Percentiles rank a stretch among this genome's conserved stretches.
These are phyloP conservation scores for Phalaenopsis hybrid DNA, from an alignment of 116 monocot genomes.

Conservation along the genomic window DNA sequence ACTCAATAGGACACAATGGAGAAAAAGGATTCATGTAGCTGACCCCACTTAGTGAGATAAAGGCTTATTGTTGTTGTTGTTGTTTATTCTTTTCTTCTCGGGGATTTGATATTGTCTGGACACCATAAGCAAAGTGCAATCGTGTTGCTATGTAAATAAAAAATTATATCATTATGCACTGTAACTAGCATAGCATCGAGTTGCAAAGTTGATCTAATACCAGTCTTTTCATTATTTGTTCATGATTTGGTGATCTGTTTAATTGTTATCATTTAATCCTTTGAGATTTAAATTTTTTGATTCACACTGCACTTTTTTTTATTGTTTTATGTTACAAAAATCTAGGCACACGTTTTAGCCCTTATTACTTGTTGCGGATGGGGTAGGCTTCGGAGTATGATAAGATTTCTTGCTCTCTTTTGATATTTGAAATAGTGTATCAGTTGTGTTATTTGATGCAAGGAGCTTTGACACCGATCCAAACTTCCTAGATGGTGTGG, in stretches of 20 bases:
- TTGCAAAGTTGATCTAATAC: not conserved
- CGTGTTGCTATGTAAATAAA: not conserved
- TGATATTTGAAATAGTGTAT: not conserved
- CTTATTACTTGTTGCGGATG: not conserved
- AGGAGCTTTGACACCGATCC: too few relatives aligned
- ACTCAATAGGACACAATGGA: too few relatives aligned
- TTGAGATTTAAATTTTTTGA: not conserved
- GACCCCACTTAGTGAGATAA: too few relatives aligned
- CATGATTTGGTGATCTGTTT: not conserved
- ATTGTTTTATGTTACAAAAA: not conserved
- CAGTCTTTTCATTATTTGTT: not conserved
- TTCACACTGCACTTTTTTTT: not conserved
- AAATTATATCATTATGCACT: not conserved
- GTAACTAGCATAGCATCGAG: not conserved
- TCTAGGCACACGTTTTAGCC: not conserved
- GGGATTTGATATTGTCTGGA: not conserved
- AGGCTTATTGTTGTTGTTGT: too few relatives aligned
- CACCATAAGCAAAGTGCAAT: not conserved
- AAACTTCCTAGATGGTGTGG: too few relatives aligned
- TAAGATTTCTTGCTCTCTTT: not conserved
- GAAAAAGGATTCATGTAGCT: too few relatives aligned
- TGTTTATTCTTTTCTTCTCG: not conserved
- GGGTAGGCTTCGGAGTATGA: not conserved
- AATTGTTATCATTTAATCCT: not conserved
- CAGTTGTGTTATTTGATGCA: not conserved